phyloP scores from a whole-genome alignment of 2,329 filamentous ascomycete species.

The Ceratocystis colombiana region DNA sequence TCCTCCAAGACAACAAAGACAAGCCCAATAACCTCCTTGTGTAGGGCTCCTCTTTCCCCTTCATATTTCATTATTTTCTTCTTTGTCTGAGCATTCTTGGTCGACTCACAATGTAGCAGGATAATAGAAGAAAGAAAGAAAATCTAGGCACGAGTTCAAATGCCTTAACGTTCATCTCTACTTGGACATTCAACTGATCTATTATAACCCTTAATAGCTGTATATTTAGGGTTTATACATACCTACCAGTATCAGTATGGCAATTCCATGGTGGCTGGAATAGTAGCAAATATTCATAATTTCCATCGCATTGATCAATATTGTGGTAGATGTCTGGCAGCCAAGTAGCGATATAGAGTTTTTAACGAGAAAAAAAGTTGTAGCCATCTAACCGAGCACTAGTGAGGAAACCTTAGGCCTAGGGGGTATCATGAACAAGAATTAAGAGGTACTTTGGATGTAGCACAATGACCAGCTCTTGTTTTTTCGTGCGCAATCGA shows the following conservation, averaged over 20 bases:
- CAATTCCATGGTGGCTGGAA: no score
- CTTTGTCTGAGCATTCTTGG: background rate
- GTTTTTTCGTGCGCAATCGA: slow-evolving; percentile 69
- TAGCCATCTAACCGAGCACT: background rate
- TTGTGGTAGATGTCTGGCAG: no score
- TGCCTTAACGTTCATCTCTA: background rate
- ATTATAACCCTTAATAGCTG: fast-evolving
- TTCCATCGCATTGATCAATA: no score
- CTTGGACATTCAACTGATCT: no score
- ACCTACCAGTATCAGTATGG: no score
- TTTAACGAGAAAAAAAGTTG: background rate
- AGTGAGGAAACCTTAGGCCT: slow-evolving; percentile 39
- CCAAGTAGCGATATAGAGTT: no score
- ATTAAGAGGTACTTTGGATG: slow-evolving; percentile 69
- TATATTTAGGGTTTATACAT: no score
- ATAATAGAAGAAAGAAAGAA: background rate
- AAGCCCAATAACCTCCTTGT: background rate
- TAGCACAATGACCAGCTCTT: slow-evolving; percentile 74
- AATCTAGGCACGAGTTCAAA: background rate
- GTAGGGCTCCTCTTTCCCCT: background rate
- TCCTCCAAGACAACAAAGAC: slow-evolving; percentile 1
- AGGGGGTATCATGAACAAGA: slow-evolving; percentile 71
- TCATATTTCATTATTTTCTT: background rate
- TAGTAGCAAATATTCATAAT: no score
- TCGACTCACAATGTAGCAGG: no score